Conservation (phyloP, 352 stramenopile genomes). For the Peronospora destructor region DNA sequence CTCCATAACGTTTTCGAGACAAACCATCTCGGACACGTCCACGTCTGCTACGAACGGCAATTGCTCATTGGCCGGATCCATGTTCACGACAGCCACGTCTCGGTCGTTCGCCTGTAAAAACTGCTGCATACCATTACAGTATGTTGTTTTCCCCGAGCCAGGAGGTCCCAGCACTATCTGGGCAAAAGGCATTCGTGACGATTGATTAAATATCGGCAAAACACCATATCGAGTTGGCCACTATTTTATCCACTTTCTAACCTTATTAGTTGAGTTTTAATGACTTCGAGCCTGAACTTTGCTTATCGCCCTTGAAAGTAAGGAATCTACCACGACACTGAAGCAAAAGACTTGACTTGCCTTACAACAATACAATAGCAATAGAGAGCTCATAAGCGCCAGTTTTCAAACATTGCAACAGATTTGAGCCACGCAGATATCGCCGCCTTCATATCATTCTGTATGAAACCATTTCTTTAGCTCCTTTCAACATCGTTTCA, state of each 20-base stretch:
- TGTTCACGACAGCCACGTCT: conserved; percentile 91
- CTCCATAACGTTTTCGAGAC: conserved; percentile 91
- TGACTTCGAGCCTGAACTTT: no score
- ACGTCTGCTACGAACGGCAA: conserved; percentile 74
- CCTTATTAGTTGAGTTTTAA: no score
- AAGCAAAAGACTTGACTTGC: conserved; percentile 11
- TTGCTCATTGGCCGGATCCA: conserved; percentile 96
- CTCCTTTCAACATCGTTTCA: no score
- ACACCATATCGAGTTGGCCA: no score
- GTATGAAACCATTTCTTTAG: background rate
- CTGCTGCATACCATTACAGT: conserved; percentile 97
- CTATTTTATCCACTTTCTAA: no score
- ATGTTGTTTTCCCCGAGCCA: conserved; percentile 95
- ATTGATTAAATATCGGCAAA: no score
- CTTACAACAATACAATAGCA: no score
- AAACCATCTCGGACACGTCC: conserved; percentile 96
- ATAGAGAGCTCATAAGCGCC: conserved; percentile 15
- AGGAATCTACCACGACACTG: no score
- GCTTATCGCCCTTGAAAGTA: no score
- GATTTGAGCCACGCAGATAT: conserved; percentile 14
- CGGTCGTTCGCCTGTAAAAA: conserved; percentile 68
- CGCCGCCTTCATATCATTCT: background rate
- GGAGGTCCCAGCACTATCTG: conserved; percentile 71
- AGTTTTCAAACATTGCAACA: conserved; percentile 16
- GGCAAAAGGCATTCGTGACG: conserved; percentile 77